These are phyloP conservation scores for Cyberlindnera galapagoensis DNA, from an alignment of 805 yeast genomes.

Conservation along the genomic window DNA sequence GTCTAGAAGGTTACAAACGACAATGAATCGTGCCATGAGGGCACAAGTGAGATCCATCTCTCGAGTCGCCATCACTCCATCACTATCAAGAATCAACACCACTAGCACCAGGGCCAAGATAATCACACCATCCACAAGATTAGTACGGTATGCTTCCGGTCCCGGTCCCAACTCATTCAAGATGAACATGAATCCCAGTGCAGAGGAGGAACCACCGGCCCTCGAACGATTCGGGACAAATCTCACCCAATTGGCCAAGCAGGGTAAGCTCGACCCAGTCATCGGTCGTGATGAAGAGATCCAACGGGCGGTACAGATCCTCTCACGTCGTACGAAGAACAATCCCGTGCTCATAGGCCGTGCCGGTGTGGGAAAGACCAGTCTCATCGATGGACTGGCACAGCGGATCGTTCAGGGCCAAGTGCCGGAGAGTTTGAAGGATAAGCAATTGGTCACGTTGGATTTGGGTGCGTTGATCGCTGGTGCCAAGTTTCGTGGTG, in stretches of 20 bases:
- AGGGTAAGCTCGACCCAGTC: conserved; percentile 92
- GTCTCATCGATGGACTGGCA: conserved; percentile 94
- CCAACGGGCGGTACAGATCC: conserved; percentile 83
- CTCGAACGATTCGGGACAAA: conserved; percentile 81
- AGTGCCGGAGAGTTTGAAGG: conserved; percentile 91
- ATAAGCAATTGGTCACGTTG: conserved; percentile 73
- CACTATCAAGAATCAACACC: no score
- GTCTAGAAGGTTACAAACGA: no score
- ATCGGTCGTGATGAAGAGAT: conserved; percentile 97
- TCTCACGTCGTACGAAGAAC: conserved; percentile 89
- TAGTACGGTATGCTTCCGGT: no score
- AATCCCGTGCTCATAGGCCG: conserved; percentile 93
- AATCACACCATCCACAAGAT: no score
- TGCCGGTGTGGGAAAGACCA: conserved; percentile 98
- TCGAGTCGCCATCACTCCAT: no score
- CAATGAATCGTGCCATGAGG: no score
- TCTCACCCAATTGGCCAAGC: conserved; percentile 76
- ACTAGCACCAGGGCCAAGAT: no score
- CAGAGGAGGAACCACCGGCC: conserved; percentile 56
- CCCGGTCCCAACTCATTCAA: conserved; percentile 15
- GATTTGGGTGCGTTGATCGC: conserved; percentile 87
- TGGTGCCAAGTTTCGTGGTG: conserved; percentile 95
- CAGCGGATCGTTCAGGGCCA: conserved; percentile 87
- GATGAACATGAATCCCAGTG: conserved; percentile 34
- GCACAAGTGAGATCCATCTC: no score